Evolutionary conservation across 2,329 filamentous ascomycete species (phyloP).

Genomic region (Phaeosphaeria sp.): DNA sequence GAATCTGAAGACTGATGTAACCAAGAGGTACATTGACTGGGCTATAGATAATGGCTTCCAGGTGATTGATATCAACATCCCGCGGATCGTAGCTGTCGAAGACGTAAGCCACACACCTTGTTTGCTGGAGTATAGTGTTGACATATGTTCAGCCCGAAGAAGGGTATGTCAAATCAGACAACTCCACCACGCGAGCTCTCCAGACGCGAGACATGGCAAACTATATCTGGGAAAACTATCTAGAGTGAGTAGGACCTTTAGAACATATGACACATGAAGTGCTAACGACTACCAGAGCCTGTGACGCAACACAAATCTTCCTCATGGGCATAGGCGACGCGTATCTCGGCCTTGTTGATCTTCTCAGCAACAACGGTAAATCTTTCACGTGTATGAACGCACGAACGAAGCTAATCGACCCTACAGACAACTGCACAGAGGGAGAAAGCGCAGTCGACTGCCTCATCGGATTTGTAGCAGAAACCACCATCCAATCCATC

Average conservation of each 20-base stretch:
- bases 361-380: conserved; percentile 77
- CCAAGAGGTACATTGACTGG: conserved; percentile 84
- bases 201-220: conserved; percentile 73
- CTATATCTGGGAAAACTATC: conserved; percentile 97
- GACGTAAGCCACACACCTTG: conserved; percentile 54
- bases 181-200: conserved; percentile 41
- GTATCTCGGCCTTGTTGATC: conserved; percentile 80
- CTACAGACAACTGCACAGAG: conserved; percentile 64
- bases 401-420: neutral
- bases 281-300: conserved; percentile 51
- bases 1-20: conserved; percentile 73
- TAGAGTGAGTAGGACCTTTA: conserved; percentile 63
- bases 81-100: conserved; percentile 72
- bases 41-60: conserved; percentile 77
- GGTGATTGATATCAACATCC: conserved; percentile 91
- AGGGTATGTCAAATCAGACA: neutral
- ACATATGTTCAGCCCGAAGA: conserved; percentile 55
- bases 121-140: conserved; percentile 6
- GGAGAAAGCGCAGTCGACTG: conserved; percentile 63
- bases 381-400: neutral
- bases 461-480: conserved; percentile 81
- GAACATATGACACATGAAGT: neutral
- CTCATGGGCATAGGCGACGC: conserved; percentile 90
- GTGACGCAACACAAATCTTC: conserved; percentile 74
- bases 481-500: conserved; percentile 75